These are phyloP conservation scores for Hansfordia pulvinata DNA, from an alignment of 2,329 filamentous ascomycete genomes.

Conservation along the genomic window DNA sequence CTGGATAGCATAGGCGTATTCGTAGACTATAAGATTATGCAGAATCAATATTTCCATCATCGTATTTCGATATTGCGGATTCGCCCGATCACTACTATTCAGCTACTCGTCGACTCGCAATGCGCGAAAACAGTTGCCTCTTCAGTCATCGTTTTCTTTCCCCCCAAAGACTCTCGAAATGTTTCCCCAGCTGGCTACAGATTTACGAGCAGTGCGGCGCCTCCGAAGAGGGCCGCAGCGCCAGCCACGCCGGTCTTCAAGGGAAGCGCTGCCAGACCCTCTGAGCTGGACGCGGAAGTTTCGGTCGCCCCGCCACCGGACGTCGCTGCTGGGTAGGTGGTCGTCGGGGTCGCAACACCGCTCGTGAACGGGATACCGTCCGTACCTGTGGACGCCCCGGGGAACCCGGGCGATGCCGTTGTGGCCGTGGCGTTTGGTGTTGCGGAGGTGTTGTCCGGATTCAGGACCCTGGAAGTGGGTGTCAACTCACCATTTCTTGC, in stretches of 20 bases:
- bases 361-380: slow-evolving; percentile 39
- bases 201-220: slow-evolving; percentile 26
- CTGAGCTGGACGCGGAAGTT: slow-evolving; percentile 20
- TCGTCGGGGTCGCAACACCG: slow-evolving; percentile 31
- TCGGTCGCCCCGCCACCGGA: slow-evolving; percentile 14
- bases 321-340: slow-evolving; percentile 18
- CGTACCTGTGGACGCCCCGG: slow-evolving; percentile 31
- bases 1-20: slow-evolving; percentile 27
- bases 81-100: too few relatives aligned
- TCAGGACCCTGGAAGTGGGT: slow-evolving; percentile 31
- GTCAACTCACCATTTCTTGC: neutral
- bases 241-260: slow-evolving; percentile 24
- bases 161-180: too few relatives aligned
- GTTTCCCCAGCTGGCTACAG: too few relatives aligned
- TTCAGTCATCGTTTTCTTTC: too few relatives aligned
- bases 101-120: too few relatives aligned
- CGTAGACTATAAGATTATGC: too few relatives aligned
- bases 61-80: too few relatives aligned
- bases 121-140: too few relatives aligned
- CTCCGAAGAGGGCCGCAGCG: slow-evolving; percentile 30
- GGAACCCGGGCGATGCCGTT: slow-evolving; percentile 37
- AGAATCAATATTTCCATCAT: too few relatives aligned
- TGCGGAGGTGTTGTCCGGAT: slow-evolving; percentile 33
- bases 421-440: slow-evolving; percentile 25
- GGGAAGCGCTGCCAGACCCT: slow-evolving; percentile 10